Evolutionary conservation across 495 filamentous ascomycete genomes (phyloP).

Genomic region (Aspergillus indologenus): DNA sequence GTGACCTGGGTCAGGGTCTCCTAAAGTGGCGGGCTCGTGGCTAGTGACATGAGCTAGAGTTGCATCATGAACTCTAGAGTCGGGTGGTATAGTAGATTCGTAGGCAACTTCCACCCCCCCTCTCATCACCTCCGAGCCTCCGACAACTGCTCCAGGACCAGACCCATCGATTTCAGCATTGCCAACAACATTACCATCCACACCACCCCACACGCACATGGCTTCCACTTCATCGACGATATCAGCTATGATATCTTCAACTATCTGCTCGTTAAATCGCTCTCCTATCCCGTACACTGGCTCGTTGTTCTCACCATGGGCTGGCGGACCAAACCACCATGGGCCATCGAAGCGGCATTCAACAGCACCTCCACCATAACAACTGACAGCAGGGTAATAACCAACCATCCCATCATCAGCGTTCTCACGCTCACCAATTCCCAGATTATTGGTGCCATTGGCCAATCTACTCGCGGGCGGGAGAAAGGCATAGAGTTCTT

Average conservation of each 20-base stretch:
- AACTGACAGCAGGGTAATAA: conserved; percentile 91
- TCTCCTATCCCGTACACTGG: conserved; percentile 63
- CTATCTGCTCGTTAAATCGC: conserved; percentile 90
- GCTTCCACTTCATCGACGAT: conserved; percentile 85
- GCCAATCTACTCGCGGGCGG: conserved; percentile 76
- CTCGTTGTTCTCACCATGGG: conserved; percentile 31
- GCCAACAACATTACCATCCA: conserved; percentile 38
- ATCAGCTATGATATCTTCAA: conserved; percentile 89
- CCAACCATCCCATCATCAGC: conserved; percentile 92
- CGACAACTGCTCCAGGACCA: conserved; percentile 28
- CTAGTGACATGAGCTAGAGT: conserved; percentile 1
- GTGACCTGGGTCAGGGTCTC: conserved; percentile 18
- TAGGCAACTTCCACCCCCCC: conserved; percentile 38
- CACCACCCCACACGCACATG: conserved; percentile 47
- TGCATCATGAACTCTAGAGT: neutral
- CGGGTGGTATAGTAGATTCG: conserved; percentile 25
- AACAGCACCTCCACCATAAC: conserved; percentile 85
- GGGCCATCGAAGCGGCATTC: conserved; percentile 87
- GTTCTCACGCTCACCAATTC: conserved; percentile 70
- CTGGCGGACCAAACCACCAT: conserved; percentile 81
- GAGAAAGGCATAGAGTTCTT: conserved; percentile 84
- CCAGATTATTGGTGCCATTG: conserved; percentile 58
- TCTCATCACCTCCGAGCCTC: conserved; percentile 37
- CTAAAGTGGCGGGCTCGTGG: conserved; percentile 12
- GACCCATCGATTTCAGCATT: conserved; percentile 30